Base-by-base conservation (phyloP, 2,329 filamentous ascomycete species). In the Camptophora hylomeconis region DNA sequence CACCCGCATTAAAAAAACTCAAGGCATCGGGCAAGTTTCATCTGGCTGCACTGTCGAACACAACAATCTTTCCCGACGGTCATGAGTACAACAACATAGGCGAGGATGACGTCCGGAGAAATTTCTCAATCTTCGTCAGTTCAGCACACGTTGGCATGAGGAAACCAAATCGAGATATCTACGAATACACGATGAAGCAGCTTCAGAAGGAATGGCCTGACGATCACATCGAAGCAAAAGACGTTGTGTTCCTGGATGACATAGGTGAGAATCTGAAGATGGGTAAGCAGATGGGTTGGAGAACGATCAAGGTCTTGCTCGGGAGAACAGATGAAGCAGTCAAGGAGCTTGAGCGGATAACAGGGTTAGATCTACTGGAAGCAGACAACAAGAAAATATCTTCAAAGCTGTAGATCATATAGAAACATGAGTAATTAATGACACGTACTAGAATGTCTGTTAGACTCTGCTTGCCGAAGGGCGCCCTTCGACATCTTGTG, bases 241-340 rank as follows among this genome's bases (percentile, higher is more conserved):
- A 94, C 31, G 62, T 94, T 24, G 56, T 92, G 4, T 98, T 98
- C 50, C 56, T 94, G 27, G 89, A 94, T 51, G 86, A 94, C 45
- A 93, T 98, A 51, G 89, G 89, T 2, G 75, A 86, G 54, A 98
- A 98, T 51, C 54, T 95, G 33, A 89, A 86, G 61, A 76, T 68
- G 24, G 89, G 75, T 1, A 80, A 66, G 54, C 66, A 65, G 26
- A 60, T 74, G 13, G 87, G 87, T 0, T 76, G 95, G 52, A 57
- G 66, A 32, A 95, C 87, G 0, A 68, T 95, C 40, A 93, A 87
- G 56, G 89, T 95, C 1, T 61, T 69, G 6, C 57, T 95, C 16
- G 86, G 86, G 2, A 72, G 67, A 51, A 72, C 80, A 1, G 79
- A 71, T 49, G 75, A 86, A 50, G 86, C 87, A 0, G 86, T 95